Evolutionary conservation across 2,329 filamentous ascomycete species (phyloP).

Genomic region (Colletotrichum somersetense): DNA sequence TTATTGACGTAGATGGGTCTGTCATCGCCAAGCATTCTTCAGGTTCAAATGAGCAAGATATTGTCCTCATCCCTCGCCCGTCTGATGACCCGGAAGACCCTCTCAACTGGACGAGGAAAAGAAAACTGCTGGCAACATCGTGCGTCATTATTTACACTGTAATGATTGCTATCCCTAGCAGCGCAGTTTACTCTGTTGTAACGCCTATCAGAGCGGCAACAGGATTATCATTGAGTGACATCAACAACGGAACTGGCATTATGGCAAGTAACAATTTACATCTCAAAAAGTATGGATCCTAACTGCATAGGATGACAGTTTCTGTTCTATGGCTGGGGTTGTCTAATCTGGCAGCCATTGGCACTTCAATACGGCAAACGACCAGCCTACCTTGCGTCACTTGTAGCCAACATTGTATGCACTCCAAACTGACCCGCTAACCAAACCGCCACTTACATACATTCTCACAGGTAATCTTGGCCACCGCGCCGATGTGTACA

Average conservation of each 20-base stretch:
- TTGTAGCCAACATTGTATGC: conserved; percentile 49
- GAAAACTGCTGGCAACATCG: conserved; percentile 43
- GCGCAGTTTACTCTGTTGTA: conserved; percentile 55
- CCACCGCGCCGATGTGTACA: conserved; percentile 46
- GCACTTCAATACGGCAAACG: conserved; percentile 61
- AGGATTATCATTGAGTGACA: conserved; percentile 49
- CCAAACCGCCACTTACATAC: not conserved
- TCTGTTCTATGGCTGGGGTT: conserved; percentile 59
- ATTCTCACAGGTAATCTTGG: conserved; percentile 44
- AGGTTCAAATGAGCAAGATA: conserved; percentile 36
- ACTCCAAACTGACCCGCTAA: not conserved
- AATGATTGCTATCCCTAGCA: conserved; percentile 53
- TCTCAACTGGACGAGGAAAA: conserved; percentile 45
- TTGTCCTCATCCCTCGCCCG: conserved; percentile 45
- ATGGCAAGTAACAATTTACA: conserved; percentile 45
- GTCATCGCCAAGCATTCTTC: conserved; percentile 22
- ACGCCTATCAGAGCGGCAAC: conserved; percentile 52
- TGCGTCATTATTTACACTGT: conserved; percentile 46
- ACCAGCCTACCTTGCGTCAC: conserved; percentile 54
- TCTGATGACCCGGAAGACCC: conserved; percentile 47
- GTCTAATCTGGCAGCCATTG: conserved; percentile 62
- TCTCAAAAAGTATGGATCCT: not conserved
- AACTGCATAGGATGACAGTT: conserved; percentile 44
- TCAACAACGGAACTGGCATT: conserved; percentile 56
- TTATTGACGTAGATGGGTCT: conserved; percentile 31